These are phyloP conservation scores for Sclerotinia nivalis DNA, from an alignment of 2,329 filamentous ascomycete species.

Conservation along the genomic window DNA sequence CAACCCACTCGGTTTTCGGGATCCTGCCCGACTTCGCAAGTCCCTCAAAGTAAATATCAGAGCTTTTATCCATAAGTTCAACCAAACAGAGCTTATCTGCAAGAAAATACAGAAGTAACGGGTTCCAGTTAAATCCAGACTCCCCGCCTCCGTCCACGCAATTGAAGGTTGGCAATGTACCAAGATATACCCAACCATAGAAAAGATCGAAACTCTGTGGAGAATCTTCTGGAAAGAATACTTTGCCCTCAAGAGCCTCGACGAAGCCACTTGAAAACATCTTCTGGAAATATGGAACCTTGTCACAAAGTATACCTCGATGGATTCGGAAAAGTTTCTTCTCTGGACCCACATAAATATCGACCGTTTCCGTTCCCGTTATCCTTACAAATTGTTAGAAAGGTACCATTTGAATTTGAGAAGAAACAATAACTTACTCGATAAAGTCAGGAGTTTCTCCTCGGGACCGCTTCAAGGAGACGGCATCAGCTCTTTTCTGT, in stretches of 20 bases:
- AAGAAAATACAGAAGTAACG: background rate
- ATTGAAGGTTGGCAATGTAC: background rate
- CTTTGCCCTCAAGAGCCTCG: slow-evolving; percentile 7
- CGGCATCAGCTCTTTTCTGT: background rate
- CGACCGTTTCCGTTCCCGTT: slow-evolving; percentile 20
- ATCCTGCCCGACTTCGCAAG: fast-evolving
- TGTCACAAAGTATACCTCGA: slow-evolving; percentile 25
- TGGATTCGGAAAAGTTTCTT: slow-evolving; percentile 22
- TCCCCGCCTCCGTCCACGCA: background rate
- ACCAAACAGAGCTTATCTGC: slow-evolving; percentile 9
- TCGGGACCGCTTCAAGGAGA: background rate
- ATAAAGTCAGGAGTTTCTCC: background rate
- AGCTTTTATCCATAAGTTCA: slow-evolving; percentile 5
- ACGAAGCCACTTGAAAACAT: slow-evolving; percentile 26
- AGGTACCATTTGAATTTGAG: no score
- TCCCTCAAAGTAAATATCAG: background rate
- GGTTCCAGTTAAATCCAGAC: background rate
- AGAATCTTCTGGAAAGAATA: slow-evolving; percentile 26
- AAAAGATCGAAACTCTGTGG: slow-evolving; percentile 24
- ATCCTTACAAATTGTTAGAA: background rate
- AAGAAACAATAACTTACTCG: background rate
- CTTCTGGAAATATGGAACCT: slow-evolving; percentile 29
- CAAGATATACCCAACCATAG: slow-evolving; percentile 25
- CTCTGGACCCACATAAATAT: slow-evolving; percentile 19
- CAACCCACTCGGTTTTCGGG: fast-evolving